These are phyloP conservation scores for Dysphania ambrosioides DNA, from an alignment of 148 eudicot genomes.

Conservation along the genomic window DNA sequence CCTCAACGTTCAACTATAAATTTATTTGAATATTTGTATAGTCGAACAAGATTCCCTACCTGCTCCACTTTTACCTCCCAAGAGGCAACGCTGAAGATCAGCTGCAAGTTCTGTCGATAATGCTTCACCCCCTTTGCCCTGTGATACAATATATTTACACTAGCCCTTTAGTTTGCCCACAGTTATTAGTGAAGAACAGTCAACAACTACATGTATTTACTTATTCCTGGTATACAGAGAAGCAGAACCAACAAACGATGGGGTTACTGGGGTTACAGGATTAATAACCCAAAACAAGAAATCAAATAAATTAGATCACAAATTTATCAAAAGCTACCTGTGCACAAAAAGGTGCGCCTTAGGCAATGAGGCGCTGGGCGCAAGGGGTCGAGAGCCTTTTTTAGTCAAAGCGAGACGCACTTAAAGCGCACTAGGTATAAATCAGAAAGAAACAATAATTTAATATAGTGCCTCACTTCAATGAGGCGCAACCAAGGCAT, in stretches of 20 bases:
- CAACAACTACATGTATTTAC: not conserved
- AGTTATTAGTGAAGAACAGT: not conserved
- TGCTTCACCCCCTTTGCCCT: conserved; percentile 98
- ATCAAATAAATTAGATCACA: not conserved
- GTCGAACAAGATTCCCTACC: conserved; percentile 11
- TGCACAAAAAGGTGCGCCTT: too few relatives aligned
- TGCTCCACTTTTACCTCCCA: conserved; percentile 49
- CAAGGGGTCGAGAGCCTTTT: too few relatives aligned
- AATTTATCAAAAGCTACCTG: not conserved
- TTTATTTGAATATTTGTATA: too few relatives aligned
- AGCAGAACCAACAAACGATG: not conserved
- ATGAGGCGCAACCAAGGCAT: too few relatives aligned
- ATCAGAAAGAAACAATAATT: too few relatives aligned
- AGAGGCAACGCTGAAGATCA: conserved; percentile 70
- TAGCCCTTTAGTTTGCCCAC: not conserved
- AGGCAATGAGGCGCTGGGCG: too few relatives aligned
- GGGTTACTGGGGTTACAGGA: too few relatives aligned
- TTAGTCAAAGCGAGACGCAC: too few relatives aligned
- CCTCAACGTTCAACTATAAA: too few relatives aligned
- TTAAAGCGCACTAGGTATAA: too few relatives aligned
- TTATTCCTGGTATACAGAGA: not conserved
- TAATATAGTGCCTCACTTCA: too few relatives aligned
- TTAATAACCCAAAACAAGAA: not conserved
- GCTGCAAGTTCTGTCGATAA: conserved; percentile 68
- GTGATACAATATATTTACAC: conserved; percentile 2